These are phyloP conservation scores for Nannochloris sp. DNA, from an alignment of 139 green algal genomes.

Conservation along the genomic window DNA sequence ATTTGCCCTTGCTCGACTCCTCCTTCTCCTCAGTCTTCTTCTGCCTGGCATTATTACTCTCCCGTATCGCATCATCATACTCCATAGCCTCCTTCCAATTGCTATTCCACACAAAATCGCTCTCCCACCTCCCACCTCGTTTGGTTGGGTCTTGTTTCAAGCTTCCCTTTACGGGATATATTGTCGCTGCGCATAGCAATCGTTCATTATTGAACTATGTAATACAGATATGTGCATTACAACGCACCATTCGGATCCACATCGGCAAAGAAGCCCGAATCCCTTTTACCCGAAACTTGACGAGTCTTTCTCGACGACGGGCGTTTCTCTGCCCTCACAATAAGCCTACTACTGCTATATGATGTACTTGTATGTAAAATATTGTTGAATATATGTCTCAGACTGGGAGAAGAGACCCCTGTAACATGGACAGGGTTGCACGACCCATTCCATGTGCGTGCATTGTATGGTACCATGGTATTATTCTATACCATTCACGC, in stretches of 20 bases:
- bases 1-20: constrained; percentile 9
- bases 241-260: constrained; percentile 22
- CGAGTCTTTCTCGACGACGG: neutral
- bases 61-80: constrained; percentile 22
- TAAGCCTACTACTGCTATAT: neutral
- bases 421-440: too few relatives aligned
- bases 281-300: neutral
- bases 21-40: neutral
- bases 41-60: neutral
- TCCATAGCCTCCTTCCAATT: constrained; percentile 58
- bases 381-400: too few relatives aligned
- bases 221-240: neutral
- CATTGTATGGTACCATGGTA: too few relatives aligned
- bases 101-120: constrained; percentile 83
- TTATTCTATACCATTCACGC: too few relatives aligned
- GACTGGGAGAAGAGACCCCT: too few relatives aligned
- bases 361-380: too few relatives aligned
- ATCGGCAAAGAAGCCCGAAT: constrained; percentile 35
- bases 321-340: neutral
- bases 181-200: constrained; percentile 1
- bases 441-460: too few relatives aligned
- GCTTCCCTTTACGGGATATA: constrained; percentile 19
- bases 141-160: constrained; percentile 47
- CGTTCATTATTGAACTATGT: constrained; percentile 2
- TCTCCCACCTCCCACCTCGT: constrained; percentile 54